Conservation (phyloP, 371 early-diverging fungal species). For the Mucor ambiguus region DNA sequence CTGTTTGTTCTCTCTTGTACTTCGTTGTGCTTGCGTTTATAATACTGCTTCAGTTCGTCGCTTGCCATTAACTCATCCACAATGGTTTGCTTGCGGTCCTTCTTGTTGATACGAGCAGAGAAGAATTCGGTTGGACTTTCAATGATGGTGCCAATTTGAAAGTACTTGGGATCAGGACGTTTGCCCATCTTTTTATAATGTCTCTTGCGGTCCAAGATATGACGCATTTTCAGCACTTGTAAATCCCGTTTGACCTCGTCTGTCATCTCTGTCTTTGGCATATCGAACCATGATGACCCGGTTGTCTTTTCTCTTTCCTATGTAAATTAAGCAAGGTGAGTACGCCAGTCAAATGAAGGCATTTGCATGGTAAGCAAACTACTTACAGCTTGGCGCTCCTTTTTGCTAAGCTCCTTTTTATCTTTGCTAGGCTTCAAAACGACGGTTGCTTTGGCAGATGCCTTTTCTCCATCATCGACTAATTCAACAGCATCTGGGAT, state of each 20-base stretch:
- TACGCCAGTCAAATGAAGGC: background rate
- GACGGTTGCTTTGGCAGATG: constrained; percentile 22
- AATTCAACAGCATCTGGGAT: constrained; percentile 26
- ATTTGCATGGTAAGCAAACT: background rate
- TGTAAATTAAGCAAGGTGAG: background rate
- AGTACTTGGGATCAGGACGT: constrained; percentile 81
- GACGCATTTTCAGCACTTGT: constrained; percentile 82
- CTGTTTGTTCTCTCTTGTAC: constrained; percentile 66
- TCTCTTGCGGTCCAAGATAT: constrained; percentile 90
- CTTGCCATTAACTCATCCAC: constrained; percentile 90
- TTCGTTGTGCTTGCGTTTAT: constrained; percentile 83
- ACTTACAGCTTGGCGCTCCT: constrained; percentile 45
- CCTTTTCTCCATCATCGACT: constrained; percentile 12
- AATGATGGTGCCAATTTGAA: constrained; percentile 92
- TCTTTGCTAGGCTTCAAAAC: constrained; percentile 26
- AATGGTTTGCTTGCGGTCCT: constrained; percentile 83
- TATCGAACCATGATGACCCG: constrained; percentile 91
- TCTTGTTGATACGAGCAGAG: constrained; percentile 78
- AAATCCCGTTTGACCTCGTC: constrained; percentile 88
- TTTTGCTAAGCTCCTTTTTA: constrained; percentile 23
- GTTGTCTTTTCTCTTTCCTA: constrained; percentile 67
- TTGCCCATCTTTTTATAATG: constrained; percentile 86
- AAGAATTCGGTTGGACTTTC: constrained; percentile 90
- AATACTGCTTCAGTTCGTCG: constrained; percentile 70
- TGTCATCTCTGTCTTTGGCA: constrained; percentile 87